Percentiles rank a stretch among this genome's conserved stretches.
Conservation (phyloP, 768 basidiomycete genomes). For the Lactarius trivialis region DNA sequence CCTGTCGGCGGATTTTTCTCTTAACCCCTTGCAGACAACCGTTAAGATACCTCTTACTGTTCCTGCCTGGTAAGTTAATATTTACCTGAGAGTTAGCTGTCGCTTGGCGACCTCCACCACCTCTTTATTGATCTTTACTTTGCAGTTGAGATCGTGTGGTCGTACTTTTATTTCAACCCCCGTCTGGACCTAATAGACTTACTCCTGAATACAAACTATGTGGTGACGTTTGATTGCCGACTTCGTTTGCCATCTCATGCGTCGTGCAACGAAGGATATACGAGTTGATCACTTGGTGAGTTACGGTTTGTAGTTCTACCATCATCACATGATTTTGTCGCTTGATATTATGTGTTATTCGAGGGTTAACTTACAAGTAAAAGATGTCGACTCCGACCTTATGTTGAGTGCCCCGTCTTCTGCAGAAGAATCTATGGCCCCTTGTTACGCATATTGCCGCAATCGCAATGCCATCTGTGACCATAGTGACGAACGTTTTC, state of each 20-base stretch:
- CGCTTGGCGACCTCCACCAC: not conserved
- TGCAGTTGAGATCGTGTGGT: conserved; percentile 1
- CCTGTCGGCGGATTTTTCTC: conserved; percentile 17
- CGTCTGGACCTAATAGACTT: not conserved
- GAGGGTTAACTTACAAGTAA: no score
- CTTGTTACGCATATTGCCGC: not conserved
- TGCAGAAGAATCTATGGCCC: not conserved
- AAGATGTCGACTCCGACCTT: not conserved
- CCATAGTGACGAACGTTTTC: not conserved
- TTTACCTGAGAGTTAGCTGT: no score
- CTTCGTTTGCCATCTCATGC: not conserved
- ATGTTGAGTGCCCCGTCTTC: not conserved
- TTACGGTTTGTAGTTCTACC: not conserved
- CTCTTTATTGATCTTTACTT: not conserved
- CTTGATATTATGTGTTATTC: not conserved
- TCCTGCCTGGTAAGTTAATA: conserved; percentile 63
- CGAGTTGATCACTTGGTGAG: not conserved
- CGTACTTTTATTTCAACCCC: not conserved
- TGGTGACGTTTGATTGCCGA: not conserved
- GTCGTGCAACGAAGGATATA: no score
- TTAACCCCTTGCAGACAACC: conserved; percentile 41
- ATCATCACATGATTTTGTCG: not conserved
- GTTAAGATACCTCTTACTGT: conserved; percentile 83
- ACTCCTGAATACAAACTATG: not conserved
- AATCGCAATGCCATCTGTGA: not conserved